These are phyloP conservation scores for Forsythia viridissima DNA, from an alignment of 257 asterid species.

Conservation along the genomic window DNA sequence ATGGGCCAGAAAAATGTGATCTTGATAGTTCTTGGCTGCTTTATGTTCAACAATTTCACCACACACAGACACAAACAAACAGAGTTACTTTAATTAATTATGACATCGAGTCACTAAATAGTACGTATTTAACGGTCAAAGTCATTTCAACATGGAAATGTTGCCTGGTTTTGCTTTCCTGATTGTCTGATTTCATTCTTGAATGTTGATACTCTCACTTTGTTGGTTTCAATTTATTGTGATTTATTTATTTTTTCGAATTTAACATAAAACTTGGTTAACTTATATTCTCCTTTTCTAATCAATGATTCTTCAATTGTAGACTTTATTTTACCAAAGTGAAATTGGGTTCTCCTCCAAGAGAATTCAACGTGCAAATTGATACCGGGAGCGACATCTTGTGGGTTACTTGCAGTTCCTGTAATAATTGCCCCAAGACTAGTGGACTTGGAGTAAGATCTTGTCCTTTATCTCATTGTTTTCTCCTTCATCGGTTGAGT, in stretches of 20 bases:
- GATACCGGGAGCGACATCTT: constrained; percentile 92
- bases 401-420: constrained; percentile 86
- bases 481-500: background rate
- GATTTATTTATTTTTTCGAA: background rate
- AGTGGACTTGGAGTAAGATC: constrained; percentile 85
- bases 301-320: constrained; percentile 19
- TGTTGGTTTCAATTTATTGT: background rate
- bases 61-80: no score
- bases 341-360: constrained; percentile 86
- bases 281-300: constrained; percentile 14
- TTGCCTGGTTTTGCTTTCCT: background rate
- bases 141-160: background rate
- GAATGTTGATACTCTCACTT: constrained; percentile 15
- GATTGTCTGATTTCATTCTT: constrained; percentile 15
- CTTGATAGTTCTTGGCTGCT: constrained; percentile 3
- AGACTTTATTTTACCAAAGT: constrained; percentile 91
- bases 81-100: constrained; percentile 1
- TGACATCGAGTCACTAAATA: background rate
- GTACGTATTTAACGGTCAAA: background rate
- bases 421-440: constrained; percentile 71
- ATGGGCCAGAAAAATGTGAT: background rate
- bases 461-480: constrained; percentile 16
- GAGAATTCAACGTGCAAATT: constrained; percentile 84
- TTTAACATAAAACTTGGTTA: background rate
- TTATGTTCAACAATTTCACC: background rate